Evolutionary conservation across 2,329 filamentous ascomycete genomes (phyloP).

Genomic region (Beauveria sp.): DNA sequence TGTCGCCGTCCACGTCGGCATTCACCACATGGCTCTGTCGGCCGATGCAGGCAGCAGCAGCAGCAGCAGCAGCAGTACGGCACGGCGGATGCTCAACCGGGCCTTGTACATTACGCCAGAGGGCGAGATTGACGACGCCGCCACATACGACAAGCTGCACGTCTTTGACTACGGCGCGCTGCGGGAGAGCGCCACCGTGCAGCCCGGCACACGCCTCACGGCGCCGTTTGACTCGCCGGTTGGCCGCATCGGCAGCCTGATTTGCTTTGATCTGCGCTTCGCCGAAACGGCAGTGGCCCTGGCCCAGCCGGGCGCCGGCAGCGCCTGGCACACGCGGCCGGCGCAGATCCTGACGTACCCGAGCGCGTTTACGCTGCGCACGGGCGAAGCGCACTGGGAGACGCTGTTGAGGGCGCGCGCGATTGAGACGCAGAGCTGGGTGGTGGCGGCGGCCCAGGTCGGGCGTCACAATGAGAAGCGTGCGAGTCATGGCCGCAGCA

Average conservation of each 20-base stretch:
- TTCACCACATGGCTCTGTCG: constrained; percentile 60
- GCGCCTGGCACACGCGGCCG: constrained; percentile 24
- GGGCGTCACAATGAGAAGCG: constrained; percentile 68
- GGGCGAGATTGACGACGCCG: constrained; percentile 33
- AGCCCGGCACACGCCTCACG: constrained; percentile 56
- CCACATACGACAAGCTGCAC: constrained; percentile 78
- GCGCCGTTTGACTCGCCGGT: constrained; percentile 66
- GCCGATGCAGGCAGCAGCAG: constrained; percentile 6
- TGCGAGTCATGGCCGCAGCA: constrained; percentile 75
- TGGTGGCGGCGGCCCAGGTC: constrained; percentile 75
- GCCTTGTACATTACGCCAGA: constrained; percentile 42
- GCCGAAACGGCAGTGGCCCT: constrained; percentile 66
- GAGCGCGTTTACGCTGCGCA: constrained; percentile 82
- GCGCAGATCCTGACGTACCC: constrained; percentile 81
- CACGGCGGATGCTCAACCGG: constrained; percentile 40
- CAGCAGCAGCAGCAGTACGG: neutral
- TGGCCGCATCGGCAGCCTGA: constrained; percentile 69
- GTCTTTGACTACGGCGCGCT: constrained; percentile 66
- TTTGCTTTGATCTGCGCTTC: constrained; percentile 89
- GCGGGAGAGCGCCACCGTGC: constrained; percentile 51
- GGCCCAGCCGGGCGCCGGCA: constrained; percentile 32
- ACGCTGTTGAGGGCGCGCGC: constrained; percentile 69
- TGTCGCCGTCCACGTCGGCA: constrained; percentile 75
- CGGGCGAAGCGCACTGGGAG: constrained; percentile 82
- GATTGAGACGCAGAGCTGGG: constrained; percentile 82